Evolutionary conservation across 805 yeast species (phyloP).

Genomic region (Monosporozyma solicola): DNA sequence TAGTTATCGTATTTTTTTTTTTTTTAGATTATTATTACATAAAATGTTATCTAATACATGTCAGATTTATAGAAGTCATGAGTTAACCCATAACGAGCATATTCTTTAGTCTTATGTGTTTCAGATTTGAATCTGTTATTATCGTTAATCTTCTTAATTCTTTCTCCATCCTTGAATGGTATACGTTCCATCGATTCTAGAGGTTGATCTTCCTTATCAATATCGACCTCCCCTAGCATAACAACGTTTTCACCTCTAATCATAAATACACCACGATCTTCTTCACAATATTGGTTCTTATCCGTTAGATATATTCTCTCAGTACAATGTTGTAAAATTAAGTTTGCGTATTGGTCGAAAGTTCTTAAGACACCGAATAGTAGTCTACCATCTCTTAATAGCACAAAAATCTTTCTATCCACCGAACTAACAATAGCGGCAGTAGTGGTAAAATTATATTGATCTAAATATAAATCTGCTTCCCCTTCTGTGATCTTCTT

Average conservation of each 20-base stretch:
- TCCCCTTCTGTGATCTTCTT: conserved; percentile 34
- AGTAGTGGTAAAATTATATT: conserved; percentile 78
- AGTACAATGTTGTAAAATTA: conserved; percentile 82
- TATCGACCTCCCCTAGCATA: conserved; percentile 87
- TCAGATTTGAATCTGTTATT: conserved; percentile 34
- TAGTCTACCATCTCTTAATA: conserved; percentile 82
- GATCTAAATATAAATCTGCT: conserved; percentile 59
- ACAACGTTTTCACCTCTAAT: conserved; percentile 96
- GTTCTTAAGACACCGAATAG: conserved; percentile 86
- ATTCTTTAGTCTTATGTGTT: conserved; percentile 38
- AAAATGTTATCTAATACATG: conserved; percentile 34
- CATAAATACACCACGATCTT: conserved; percentile 69
- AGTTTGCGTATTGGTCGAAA: conserved; percentile 89
- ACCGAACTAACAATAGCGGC: conserved; percentile 87
- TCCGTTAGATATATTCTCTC: conserved; percentile 70
- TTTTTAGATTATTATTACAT: not conserved
- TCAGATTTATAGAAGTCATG: conserved; percentile 49
- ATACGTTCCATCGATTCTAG: conserved; percentile 47
- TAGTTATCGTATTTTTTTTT: not conserved
- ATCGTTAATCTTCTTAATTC: conserved; percentile 28
- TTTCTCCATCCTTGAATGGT: conserved; percentile 53
- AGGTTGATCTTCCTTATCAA: conserved; percentile 72
- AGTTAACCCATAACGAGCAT: conserved; percentile 47
- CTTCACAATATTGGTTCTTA: conserved; percentile 57
- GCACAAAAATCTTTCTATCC: conserved; percentile 71